Percentiles rank a stretch among this genome's conserved stretches.
phyloP scores from a whole-genome alignment of 306 rosid genomes.

The Cicer pinnatifidum region DNA sequence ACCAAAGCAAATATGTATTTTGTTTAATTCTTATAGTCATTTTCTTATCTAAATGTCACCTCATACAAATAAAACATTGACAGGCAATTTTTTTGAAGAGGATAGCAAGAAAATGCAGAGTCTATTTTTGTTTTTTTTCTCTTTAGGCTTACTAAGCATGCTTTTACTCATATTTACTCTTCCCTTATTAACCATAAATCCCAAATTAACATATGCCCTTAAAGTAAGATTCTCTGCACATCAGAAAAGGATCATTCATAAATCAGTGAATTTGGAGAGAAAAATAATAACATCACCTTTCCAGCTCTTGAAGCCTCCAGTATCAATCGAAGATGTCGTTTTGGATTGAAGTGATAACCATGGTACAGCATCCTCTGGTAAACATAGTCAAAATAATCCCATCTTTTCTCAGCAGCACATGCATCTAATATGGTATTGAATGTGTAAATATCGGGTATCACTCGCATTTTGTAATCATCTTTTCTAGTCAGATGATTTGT shows the following conservation, averaged over 20 bases:
- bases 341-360: constrained; percentile 79
- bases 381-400: constrained; percentile 72
- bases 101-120: constrained; percentile 16
- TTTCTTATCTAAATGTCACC: constrained; percentile 1
- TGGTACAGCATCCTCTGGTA: constrained; percentile 69
- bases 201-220: background rate
- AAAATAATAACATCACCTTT: constrained; percentile 60
- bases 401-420: constrained; percentile 61
- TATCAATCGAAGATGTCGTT: constrained; percentile 88
- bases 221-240: constrained; percentile 15
- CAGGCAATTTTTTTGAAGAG: background rate
- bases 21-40: constrained; percentile 11
- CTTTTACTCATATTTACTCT: constrained; percentile 11
- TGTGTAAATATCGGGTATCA: constrained; percentile 78
- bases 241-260: constrained; percentile 14
- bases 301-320: constrained; percentile 76
- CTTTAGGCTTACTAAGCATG: constrained; percentile 24
- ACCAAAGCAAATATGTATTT: background rate
- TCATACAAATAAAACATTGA: constrained; percentile 27
- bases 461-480: constrained; percentile 58
- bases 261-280: constrained; percentile 8
- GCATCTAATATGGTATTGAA: constrained; percentile 84
- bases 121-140: constrained; percentile 31
- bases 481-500: constrained; percentile 46
- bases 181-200: background rate